Percentiles rank a stretch among this genome's conserved stretches.
These are phyloP conservation scores for Hyphopichia burtonii DNA, from an alignment of 1,139 yeast genomes.

Conservation along the genomic window DNA sequence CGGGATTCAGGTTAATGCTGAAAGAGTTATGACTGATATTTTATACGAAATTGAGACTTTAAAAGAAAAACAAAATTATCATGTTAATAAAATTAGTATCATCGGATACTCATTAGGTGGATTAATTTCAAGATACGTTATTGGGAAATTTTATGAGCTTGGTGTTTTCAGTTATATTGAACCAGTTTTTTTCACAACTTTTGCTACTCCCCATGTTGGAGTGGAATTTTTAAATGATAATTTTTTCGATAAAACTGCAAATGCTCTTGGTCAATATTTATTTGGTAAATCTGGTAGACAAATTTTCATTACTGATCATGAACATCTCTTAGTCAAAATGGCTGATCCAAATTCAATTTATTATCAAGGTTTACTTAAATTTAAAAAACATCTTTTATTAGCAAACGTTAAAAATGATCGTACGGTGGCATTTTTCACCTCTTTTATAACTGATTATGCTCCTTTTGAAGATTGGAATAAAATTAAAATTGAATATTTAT, in stretches of 20 bases:
- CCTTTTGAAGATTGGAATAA: conserved; percentile 47
- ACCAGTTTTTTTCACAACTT: conserved; percentile 71
- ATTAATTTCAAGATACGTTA: conserved; percentile 55
- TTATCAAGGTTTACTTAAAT: conserved; percentile 53
- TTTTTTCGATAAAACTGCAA: conserved; percentile 47
- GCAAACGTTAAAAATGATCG: conserved; percentile 81
- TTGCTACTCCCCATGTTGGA: conserved; percentile 93
- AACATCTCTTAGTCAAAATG: conserved; percentile 48
- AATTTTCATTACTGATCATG: conserved; percentile 54
- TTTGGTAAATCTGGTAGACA: conserved; percentile 78
- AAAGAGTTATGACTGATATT: conserved; percentile 63
- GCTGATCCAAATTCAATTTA: conserved; percentile 55
- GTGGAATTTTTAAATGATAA: conserved; percentile 48
- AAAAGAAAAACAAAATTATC: conserved; percentile 33
- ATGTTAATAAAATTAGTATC: conserved; percentile 39
- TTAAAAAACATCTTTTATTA: conserved; percentile 56
- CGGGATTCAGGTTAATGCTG: conserved; percentile 73
- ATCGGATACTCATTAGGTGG: conserved; percentile 47
- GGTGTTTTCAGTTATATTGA: conserved; percentile 57
- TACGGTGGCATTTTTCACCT: conserved; percentile 54
- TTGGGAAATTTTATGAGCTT: conserved; percentile 61
- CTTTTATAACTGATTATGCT: conserved; percentile 49
- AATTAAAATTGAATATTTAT: conserved; percentile 39
- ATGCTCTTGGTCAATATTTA: conserved; percentile 57
- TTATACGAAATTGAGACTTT: conserved; percentile 54